Evolutionary conservation across 108 stramenopile genomes (phyloP).

Genomic region (Pseudonitzschia multiseries): DNA sequence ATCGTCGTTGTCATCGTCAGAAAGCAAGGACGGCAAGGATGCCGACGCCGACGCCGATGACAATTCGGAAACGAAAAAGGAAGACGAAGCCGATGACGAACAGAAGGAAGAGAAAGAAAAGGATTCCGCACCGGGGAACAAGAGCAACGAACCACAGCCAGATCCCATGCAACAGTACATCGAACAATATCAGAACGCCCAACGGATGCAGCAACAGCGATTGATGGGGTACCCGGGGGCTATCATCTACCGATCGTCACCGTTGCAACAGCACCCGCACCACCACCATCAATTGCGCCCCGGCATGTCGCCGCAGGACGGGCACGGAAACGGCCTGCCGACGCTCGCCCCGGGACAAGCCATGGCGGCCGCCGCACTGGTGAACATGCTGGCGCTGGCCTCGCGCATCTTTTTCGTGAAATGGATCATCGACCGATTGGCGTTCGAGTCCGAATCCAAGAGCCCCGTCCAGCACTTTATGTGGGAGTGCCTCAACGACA

Average conservation of each 20-base stretch:
- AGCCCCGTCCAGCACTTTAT: slow-evolving; percentile 72
- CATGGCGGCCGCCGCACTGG: slow-evolving; percentile 24
- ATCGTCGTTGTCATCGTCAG: background rate
- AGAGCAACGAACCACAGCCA: background rate
- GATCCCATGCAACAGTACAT: background rate
- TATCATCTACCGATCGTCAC: slow-evolving; percentile 3
- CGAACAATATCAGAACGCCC: slow-evolving; percentile 2
- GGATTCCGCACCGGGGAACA: background rate
- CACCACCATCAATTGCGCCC: background rate
- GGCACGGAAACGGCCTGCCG: background rate
- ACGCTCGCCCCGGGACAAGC: slow-evolving; percentile 1
- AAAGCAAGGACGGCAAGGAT: background rate
- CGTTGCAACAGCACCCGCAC: background rate
- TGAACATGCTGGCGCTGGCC: slow-evolving; percentile 35
- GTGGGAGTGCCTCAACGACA: slow-evolving; percentile 82
- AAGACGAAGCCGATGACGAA: slow-evolving; percentile 23
- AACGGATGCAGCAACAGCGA: background rate
- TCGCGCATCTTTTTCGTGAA: slow-evolving; percentile 46
- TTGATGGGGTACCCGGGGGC: slow-evolving; percentile 3
- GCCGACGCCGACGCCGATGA: background rate
- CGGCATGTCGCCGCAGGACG: background rate
- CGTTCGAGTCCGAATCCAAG: slow-evolving; percentile 47
- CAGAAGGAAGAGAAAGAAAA: slow-evolving; percentile 10
- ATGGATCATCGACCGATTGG: slow-evolving; percentile 43
- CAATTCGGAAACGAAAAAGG: slow-evolving; percentile 28